Conservation (phyloP, 495 filamentous ascomycete genomes). For the Penicillium dipodomyicola region DNA sequence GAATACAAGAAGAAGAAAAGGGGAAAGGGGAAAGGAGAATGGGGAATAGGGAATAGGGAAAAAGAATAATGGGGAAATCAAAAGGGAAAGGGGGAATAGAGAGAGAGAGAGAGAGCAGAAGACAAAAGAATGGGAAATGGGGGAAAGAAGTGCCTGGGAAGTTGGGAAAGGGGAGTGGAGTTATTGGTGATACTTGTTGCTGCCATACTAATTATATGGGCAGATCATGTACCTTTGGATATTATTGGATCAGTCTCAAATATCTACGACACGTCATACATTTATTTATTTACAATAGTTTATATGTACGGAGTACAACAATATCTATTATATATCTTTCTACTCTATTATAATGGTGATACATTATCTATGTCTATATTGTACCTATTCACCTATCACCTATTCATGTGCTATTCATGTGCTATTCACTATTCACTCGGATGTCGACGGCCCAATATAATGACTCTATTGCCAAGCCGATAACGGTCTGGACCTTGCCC, state of each 20-base stretch:
- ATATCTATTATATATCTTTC: too few relatives aligned
- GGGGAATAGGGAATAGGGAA: too few relatives aligned
- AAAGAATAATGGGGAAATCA: slow-evolving; percentile 6
- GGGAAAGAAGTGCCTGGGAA: background rate
- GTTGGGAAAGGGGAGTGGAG: slow-evolving; percentile 16
- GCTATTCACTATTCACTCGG: background rate
- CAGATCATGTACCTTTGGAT: slow-evolving; percentile 2
- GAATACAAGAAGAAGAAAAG: slow-evolving; percentile 9
- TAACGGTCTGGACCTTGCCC: background rate
- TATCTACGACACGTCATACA: slow-evolving; percentile 28
- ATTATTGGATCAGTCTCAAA: slow-evolving; percentile 14
- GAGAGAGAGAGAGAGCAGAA: slow-evolving; percentile 4
- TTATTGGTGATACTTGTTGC: slow-evolving; percentile 22
- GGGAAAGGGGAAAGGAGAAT: slow-evolving; percentile 2
- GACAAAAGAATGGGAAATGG: slow-evolving; percentile 4
- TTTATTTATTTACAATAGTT: background rate
- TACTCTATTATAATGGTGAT: too few relatives aligned
- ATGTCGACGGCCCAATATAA: background rate
- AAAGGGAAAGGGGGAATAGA: slow-evolving; percentile 7
- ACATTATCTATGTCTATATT: too few relatives aligned
- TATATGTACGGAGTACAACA: too few relatives aligned
- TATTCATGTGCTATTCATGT: background rate
- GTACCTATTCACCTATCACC: background rate
- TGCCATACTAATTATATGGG: slow-evolving; percentile 1
- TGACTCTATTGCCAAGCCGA: background rate